These are phyloP conservation scores for Zea luxurians DNA, from an alignment of 176 grass and related monocot species.

Conservation along the genomic window DNA sequence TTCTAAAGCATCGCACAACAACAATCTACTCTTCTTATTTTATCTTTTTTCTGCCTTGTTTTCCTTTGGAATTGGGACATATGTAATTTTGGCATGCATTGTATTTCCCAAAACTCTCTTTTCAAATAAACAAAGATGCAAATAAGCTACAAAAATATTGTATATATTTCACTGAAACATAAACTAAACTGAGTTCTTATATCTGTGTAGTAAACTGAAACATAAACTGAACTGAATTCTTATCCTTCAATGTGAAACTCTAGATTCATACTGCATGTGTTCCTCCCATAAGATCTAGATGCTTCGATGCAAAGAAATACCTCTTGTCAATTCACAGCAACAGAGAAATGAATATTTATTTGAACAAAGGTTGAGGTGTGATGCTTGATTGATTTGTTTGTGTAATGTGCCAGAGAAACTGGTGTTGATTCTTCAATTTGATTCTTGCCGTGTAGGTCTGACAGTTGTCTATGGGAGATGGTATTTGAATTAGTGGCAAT, in stretches of 20 bases:
- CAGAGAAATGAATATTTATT: too few relatives aligned
- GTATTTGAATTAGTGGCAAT: too few relatives aligned
- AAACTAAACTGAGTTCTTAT: too few relatives aligned
- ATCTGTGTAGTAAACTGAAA: too few relatives aligned
- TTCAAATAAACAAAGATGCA: not conserved
- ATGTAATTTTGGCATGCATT: conserved; percentile 16
- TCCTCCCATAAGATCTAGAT: conserved; percentile 15
- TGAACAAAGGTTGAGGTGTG: too few relatives aligned
- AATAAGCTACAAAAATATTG: not conserved
- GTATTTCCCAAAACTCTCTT: not conserved
- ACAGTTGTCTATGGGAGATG: too few relatives aligned
- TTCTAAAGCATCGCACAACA: not conserved
- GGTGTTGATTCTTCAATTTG: too few relatives aligned
- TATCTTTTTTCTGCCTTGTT: not conserved
- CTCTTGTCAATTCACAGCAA: conserved; percentile 11
- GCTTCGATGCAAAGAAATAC: conserved; percentile 36
- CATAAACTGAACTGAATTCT: not conserved
- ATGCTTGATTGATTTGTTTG: too few relatives aligned
- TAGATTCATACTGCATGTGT: not conserved
- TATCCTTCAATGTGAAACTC: not conserved
- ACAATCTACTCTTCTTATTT: not conserved
- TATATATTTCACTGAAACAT: not conserved
- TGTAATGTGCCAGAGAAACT: too few relatives aligned
- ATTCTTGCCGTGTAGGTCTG: too few relatives aligned
- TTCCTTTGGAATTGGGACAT: not conserved